These are phyloP conservation scores for Rhamnella rubrinervis DNA, from an alignment of 331 rosid species.

Conservation along the genomic window DNA sequence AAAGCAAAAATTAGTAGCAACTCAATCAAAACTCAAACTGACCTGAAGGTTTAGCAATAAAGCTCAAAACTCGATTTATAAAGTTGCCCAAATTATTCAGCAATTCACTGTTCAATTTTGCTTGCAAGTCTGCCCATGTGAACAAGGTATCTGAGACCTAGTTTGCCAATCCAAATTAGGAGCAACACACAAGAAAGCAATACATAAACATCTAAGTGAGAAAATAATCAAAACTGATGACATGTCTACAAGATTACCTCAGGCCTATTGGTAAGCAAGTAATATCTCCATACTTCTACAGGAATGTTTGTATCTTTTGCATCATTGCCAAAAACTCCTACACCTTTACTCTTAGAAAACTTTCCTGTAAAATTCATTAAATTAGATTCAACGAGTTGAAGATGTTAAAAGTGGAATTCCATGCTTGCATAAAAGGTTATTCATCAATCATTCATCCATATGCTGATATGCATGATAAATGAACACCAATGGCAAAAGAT, in stretches of 20 bases:
- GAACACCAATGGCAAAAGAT: constrained; percentile 2
- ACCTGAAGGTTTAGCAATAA: constrained; percentile 96
- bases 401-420: constrained; percentile 13
- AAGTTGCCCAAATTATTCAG: constrained; percentile 93
- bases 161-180: constrained; percentile 25
- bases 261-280: constrained; percentile 87
- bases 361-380: constrained; percentile 53
- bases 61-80: constrained; percentile 88
- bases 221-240: not conserved
- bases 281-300: constrained; percentile 97
- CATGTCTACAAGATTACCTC: constrained; percentile 54
- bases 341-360: constrained; percentile 94
- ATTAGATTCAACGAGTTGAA: constrained; percentile 15
- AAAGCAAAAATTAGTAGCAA: not conserved
- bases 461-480: constrained; percentile 2
- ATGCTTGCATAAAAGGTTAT: constrained; percentile 4
- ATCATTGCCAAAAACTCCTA: constrained; percentile 94
- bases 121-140: constrained; percentile 93
- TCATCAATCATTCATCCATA: constrained; percentile 9
- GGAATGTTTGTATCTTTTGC: constrained; percentile 90
- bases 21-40: constrained; percentile 28
- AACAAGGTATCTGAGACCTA: constrained; percentile 91
- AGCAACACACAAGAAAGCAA: not conserved
- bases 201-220: not conserved
- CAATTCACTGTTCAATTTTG: constrained; percentile 82